phyloP scores from a whole-genome alignment of 805 yeast genomes.

The Candida boidinii region DNA sequence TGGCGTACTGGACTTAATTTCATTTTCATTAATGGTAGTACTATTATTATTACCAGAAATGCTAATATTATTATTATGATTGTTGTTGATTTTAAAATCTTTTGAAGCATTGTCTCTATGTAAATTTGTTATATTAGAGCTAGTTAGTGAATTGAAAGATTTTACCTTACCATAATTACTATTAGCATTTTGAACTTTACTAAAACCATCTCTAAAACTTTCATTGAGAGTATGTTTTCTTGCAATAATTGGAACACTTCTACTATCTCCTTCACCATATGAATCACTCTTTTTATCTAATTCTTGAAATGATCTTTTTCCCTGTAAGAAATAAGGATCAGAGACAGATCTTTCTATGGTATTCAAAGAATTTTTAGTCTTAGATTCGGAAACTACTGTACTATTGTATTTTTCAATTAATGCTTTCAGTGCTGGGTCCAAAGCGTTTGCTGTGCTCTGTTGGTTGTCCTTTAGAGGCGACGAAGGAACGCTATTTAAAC shows the following conservation, averaged over 20 bases:
- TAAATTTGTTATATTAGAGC: too few relatives aligned
- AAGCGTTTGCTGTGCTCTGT: conserved; percentile 9
- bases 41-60: too few relatives aligned
- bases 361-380: conserved; percentile 14
- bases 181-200: too few relatives aligned
- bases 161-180: too few relatives aligned
- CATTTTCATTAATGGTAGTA: too few relatives aligned
- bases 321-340: conserved; percentile 25
- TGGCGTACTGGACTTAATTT: too few relatives aligned
- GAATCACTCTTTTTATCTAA: too few relatives aligned
- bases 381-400: conserved; percentile 20
- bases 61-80: too few relatives aligned
- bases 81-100: too few relatives aligned
- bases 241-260: conserved; percentile 15
- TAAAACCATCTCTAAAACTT: conserved; percentile 26
- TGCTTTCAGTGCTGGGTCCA: conserved; percentile 20
- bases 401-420: conserved; percentile 35
- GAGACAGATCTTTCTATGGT: conserved; percentile 16
- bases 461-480: conserved; percentile 31
- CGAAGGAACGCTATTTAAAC: conserved; percentile 30
- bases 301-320: conserved; percentile 10
- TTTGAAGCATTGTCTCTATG: too few relatives aligned
- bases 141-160: too few relatives aligned
- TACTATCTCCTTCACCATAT: conserved; percentile 5
- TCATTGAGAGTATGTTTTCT: conserved; percentile 17